Evolutionary conservation across 768 basidiomycete species (phyloP).

Genomic region (Kwoniella dendrophila): DNA sequence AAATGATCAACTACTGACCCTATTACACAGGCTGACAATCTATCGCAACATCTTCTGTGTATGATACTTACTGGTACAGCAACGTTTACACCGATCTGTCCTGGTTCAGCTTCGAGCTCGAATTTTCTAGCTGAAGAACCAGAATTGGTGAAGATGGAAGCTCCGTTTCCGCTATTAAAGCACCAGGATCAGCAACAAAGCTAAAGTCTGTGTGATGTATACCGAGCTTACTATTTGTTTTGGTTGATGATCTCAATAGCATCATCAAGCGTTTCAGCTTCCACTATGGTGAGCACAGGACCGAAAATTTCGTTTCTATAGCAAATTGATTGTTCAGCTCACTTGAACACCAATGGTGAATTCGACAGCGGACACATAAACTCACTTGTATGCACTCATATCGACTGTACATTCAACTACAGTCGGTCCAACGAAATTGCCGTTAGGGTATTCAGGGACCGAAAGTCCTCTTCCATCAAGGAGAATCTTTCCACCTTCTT

Average conservation of each 20-base stretch:
- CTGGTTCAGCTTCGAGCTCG: slow-evolving; percentile 81
- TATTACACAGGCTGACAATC: neutral
- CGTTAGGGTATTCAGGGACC: slow-evolving; percentile 73
- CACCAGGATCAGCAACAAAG: slow-evolving; percentile 17
- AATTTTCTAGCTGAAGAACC: slow-evolving; percentile 94
- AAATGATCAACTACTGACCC: neutral
- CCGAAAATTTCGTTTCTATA: slow-evolving; percentile 89
- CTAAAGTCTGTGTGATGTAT: neutral
- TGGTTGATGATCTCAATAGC: slow-evolving; percentile 83
- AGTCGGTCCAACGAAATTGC: slow-evolving; percentile 92
- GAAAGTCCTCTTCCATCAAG: slow-evolving; percentile 76
- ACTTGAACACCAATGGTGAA: neutral
- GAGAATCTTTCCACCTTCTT: slow-evolving; percentile 78
- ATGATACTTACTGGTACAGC: slow-evolving; percentile 57
- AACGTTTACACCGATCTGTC: slow-evolving; percentile 88
- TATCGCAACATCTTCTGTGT: too few species aligned
- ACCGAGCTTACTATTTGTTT: slow-evolving; percentile 67
- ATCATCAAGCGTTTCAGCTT: slow-evolving; percentile 76
- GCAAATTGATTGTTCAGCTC: neutral
- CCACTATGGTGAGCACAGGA: slow-evolving; percentile 75
- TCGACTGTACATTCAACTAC: slow-evolving; percentile 73
- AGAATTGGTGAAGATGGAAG: slow-evolving; percentile 93
- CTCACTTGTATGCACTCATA: slow-evolving; percentile 84
- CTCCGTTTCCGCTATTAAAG: slow-evolving; percentile 69
- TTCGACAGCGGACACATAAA: slow-evolving; percentile 21